phyloP scores from a whole-genome alignment of 108 stramenopile species.

The Cyclotella choctawhatcheeana region DNA sequence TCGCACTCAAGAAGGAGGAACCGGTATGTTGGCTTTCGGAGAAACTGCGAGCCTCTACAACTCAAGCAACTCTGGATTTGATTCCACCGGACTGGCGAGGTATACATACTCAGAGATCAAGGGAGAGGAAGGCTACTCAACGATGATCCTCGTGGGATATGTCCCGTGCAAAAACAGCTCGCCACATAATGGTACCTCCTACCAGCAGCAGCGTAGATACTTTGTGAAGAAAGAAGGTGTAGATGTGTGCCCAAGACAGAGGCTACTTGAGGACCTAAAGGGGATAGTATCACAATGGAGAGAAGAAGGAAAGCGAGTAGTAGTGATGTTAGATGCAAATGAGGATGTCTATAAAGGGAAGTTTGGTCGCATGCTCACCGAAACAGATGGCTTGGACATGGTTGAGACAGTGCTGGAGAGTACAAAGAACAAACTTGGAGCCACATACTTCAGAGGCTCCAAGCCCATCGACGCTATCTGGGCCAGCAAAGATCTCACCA shows the following conservation, averaged over 20 bases:
- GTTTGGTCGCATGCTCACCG: background rate
- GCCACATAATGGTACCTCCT: too few relatives aligned
- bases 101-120: too few relatives aligned
- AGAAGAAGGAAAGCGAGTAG: conserved; percentile 1
- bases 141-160: too few relatives aligned
- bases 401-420: background rate
- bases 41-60: too few relatives aligned
- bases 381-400: conserved; percentile 6
- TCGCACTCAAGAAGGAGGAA: too few relatives aligned
- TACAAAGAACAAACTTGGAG: conserved; percentile 6
- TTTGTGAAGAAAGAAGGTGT: background rate
- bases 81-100: too few relatives aligned
- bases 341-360: background rate
- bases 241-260: background rate
- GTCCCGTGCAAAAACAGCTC: too few relatives aligned
- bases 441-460: conserved; percentile 21
- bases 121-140: too few relatives aligned
- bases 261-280: background rate
- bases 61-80: too few relatives aligned
- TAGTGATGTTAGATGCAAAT: conserved; percentile 11
- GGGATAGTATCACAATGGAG: background rate
- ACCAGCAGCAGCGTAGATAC: conserved; percentile 7
- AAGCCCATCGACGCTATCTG: conserved; percentile 26
- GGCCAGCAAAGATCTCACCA: background rate
- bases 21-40: too few relatives aligned